phyloP scores from a whole-genome alignment of 2,329 filamentous ascomycete genomes.

The Fusarium globosum region DNA sequence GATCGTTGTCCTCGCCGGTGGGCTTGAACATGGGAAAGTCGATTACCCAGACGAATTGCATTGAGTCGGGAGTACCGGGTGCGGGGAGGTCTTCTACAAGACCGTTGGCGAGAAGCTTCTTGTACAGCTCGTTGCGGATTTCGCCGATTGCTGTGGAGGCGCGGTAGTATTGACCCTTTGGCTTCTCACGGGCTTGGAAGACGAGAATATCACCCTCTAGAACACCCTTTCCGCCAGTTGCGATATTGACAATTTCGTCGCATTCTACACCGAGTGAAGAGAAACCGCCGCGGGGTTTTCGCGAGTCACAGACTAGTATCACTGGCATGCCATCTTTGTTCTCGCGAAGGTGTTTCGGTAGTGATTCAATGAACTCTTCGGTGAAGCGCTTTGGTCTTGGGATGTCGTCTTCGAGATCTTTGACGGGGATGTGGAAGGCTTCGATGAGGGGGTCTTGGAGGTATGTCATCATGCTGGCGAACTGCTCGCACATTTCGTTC shows the following conservation, averaged over 20 bases:
- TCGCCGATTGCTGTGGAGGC: conserved; percentile 80
- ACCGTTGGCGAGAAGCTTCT: conserved; percentile 58
- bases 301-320: conserved; percentile 78
- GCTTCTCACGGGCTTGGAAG: conserved; percentile 79
- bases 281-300: conserved; percentile 80
- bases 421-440: conserved; percentile 71
- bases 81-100: background rate
- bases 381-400: conserved; percentile 71
- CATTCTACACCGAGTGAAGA: conserved; percentile 76
- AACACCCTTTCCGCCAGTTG: conserved; percentile 57
- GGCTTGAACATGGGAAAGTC: conserved; percentile 95
- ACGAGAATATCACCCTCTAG: conserved; percentile 78
- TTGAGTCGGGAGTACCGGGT: conserved; percentile 44
- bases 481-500: conserved; percentile 65
- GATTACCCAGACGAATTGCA: conserved; percentile 86
- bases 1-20: conserved; percentile 65
- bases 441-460: conserved; percentile 78
- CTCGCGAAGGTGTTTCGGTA: conserved; percentile 67
- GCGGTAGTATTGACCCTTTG: conserved; percentile 62
- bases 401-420: conserved; percentile 60
- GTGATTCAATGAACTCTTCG: conserved; percentile 74
- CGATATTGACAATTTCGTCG: conserved; percentile 63
- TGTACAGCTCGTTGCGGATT: conserved; percentile 76
- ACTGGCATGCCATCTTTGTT: conserved; percentile 84
- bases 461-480: conserved; percentile 79